phyloP scores from a whole-genome alignment of 1,284 basidiomycete species.

The Termitomyces sp. region DNA sequence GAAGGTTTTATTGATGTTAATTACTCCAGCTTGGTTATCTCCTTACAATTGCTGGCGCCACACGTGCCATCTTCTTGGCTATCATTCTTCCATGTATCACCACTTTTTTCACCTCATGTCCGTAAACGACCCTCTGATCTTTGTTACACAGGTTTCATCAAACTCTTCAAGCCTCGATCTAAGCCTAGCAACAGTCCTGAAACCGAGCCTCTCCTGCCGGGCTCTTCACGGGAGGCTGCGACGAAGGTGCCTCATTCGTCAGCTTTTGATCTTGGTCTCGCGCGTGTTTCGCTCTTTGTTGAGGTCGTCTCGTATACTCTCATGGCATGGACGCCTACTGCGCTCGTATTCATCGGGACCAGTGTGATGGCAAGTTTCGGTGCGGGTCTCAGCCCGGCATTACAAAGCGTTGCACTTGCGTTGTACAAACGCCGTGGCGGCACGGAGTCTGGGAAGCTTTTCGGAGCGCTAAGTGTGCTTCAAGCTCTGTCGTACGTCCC shows the following conservation, averaged over 20 bases:
- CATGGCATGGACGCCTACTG: constrained; percentile 42
- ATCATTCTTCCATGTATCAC: constrained; percentile 60
- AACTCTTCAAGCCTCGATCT: constrained; percentile 42
- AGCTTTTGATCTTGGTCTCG: constrained; percentile 59
- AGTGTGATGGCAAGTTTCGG: constrained; percentile 49
- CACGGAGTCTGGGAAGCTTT: constrained; percentile 57
- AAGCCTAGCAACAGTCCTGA: constrained; percentile 12
- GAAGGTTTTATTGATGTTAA: not conserved
- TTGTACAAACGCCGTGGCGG: constrained; percentile 49
- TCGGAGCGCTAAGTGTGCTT: constrained; percentile 69
- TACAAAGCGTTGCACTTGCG: constrained; percentile 63
- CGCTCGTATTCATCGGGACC: constrained; percentile 43
- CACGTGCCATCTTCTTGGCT: constrained; percentile 58
- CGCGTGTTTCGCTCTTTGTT: constrained; percentile 51
- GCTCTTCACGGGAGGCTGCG: not conserved
- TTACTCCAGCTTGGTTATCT: constrained; percentile 67
- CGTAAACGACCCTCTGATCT: constrained; percentile 16
- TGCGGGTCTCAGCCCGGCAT: constrained; percentile 57
- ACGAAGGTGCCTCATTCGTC: constrained; percentile 34
- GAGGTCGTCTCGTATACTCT: constrained; percentile 52
- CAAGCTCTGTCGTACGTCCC: constrained; percentile 54
- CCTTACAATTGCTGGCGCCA: constrained; percentile 56
- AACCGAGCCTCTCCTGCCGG: constrained; percentile 10
- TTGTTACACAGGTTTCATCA: constrained; percentile 35
- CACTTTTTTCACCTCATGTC: not conserved